phyloP scores from a whole-genome alignment of 208 protist genomes.

The Acanthamoeba culbertsoni region DNA sequence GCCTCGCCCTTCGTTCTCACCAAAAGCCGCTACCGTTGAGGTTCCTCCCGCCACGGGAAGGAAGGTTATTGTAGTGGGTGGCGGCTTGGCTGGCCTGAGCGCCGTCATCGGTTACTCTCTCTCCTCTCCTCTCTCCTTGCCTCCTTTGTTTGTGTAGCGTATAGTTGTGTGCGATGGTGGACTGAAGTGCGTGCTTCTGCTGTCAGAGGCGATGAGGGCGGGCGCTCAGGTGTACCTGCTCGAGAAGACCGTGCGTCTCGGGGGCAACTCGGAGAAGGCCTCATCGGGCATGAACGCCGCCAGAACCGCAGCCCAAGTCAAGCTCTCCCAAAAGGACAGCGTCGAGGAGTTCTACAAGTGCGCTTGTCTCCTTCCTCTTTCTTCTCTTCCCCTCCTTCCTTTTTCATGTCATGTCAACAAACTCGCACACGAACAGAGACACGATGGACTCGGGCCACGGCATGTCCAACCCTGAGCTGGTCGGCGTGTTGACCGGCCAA shows the following conservation, averaged over 20 bases:
- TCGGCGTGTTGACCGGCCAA: constrained; percentile 87
- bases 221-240: constrained; percentile 90
- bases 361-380: neutral
- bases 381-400: neutral
- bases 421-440: neutral
- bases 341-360: constrained; percentile 72
- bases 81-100: constrained; percentile 79
- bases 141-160: too few species aligned
- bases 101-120: constrained; percentile 59
- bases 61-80: constrained; percentile 78
- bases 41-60: neutral
- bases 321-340: constrained; percentile 84
- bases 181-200: too few species aligned
- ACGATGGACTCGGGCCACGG: constrained; percentile 41
- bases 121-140: neutral
- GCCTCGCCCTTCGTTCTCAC: too few species aligned
- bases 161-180: too few species aligned
- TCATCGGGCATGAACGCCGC: constrained; percentile 95
- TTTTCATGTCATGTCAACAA: neutral
- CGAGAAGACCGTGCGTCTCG: constrained; percentile 89
- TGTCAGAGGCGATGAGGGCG: constrained; percentile 58
- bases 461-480: constrained; percentile 80
- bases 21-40: too few species aligned
- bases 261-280: constrained; percentile 95
- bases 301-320: constrained; percentile 87